Evolutionary conservation across 2,329 filamentous ascomycete species (phyloP).

Genomic region (Cryphonectria radicalis): DNA sequence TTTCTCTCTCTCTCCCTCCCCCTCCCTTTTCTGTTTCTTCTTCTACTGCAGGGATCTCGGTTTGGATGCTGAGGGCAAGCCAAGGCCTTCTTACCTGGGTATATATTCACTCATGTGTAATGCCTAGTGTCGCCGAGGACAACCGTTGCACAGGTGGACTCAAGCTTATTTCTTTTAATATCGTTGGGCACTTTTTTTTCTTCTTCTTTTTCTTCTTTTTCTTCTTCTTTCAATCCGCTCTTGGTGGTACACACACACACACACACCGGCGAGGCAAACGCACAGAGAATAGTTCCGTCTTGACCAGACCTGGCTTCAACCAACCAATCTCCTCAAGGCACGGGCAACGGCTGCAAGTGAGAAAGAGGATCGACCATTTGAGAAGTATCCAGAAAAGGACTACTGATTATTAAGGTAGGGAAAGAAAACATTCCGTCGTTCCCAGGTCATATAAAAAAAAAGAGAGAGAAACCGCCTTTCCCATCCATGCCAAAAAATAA

Average conservation of each 20-base stretch:
- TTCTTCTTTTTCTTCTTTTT: too few species aligned
- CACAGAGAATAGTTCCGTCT: background rate
- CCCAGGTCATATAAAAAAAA: background rate
- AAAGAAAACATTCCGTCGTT: background rate
- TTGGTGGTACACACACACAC: background rate
- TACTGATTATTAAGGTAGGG: constrained; percentile 3
- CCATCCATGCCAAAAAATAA: background rate
- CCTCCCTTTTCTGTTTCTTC: too few species aligned
- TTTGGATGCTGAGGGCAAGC: too few species aligned
- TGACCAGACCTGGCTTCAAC: background rate
- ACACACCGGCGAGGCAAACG: background rate
- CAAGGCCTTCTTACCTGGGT: too few species aligned
- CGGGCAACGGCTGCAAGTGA: background rate
- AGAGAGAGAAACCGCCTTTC: background rate
- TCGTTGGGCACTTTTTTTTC: background rate
- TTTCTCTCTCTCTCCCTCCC: too few species aligned
- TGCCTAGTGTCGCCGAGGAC: background rate
- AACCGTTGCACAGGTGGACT: background rate
- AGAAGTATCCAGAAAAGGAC: background rate
- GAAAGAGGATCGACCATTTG: background rate
- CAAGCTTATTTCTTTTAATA: background rate
- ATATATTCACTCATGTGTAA: background rate
- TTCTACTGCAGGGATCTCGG: too few species aligned
- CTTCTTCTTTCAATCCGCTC: background rate
- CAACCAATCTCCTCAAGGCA: background rate